Evolutionary conservation across 2,329 filamentous ascomycete genomes (phyloP), one percentile per base, ranked within the genome.

Genomic region (Aspergillus carbonarius): DNA sequence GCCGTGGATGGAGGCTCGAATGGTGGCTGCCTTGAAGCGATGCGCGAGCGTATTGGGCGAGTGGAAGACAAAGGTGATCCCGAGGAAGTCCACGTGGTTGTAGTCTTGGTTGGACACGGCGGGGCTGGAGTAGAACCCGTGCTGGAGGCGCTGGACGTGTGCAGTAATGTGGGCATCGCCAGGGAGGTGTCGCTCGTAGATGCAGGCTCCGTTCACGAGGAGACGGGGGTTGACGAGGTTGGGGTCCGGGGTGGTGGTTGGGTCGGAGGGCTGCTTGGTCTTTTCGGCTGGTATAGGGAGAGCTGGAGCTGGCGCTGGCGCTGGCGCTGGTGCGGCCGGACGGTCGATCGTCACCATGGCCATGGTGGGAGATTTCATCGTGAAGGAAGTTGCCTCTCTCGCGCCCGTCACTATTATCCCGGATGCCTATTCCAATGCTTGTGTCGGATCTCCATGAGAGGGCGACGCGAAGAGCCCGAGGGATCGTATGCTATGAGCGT

Each of bases 61-160:
- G 62, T 82, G 81, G 25, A 82, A 79, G n/a, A 80, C 78, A 53
- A 82, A 82, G 48, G 76, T 77, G 34, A 82, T 69, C 0, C 77
- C 80, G 4, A 81, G 73, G 54, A 83, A 82, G 59, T 80, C 80
- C 9, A 82, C 76, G 53, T 79, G 70, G 35, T 79, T 68, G 8
- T 77, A 72, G 15, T 72, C 67, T 4, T 68, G 65, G 34, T 79
- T 79, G 17, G 81, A 79, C 0, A 81, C 70, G 5, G 73, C 72
- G 1, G 68, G 61, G 52, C 73, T 79, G 20, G 76, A 72, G 67
- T 80, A 82, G 58, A 72, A 78, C 5, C 81, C 81, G 61, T 80
- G 78, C 60, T 83, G 81, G 7, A 83, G 72, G 2, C 81, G 78
- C 57, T 81, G 78, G 9, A 81, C 77, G 59, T 82, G 78, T 0